Evolutionary conservation across 2,329 filamentous ascomycete genomes (phyloP).

Genomic region (Lasiodiplodia citricola): DNA sequence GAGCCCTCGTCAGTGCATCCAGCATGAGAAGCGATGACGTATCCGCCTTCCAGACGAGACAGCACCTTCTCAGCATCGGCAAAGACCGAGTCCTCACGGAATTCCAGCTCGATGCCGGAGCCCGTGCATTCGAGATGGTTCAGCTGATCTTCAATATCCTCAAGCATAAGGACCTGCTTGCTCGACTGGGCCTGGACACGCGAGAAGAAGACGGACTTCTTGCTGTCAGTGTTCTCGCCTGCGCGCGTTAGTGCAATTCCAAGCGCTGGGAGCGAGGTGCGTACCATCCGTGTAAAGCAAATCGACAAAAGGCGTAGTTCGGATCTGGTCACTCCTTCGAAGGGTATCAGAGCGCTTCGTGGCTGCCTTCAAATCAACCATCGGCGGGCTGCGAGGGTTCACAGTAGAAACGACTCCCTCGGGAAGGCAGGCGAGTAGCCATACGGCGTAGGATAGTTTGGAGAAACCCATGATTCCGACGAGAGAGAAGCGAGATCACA

Average conservation of each 20-base stretch:
- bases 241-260: conserved; percentile 27
- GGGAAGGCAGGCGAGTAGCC: conserved; percentile 13
- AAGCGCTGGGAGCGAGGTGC: not conserved
- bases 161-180: conserved; percentile 40
- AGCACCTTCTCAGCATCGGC: conserved; percentile 37
- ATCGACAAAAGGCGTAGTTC: conserved; percentile 36
- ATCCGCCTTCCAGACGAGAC: conserved; percentile 32
- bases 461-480: not conserved
- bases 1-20: conserved; percentile 45
- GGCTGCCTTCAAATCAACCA: conserved; percentile 41
- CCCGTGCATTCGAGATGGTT: conserved; percentile 37
- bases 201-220: conserved; percentile 40
- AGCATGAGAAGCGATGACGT: conserved; percentile 45
- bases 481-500: not conserved
- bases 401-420: conserved; percentile 28
- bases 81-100: conserved; percentile 35
- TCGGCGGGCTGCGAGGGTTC: conserved; percentile 13
- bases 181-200: conserved; percentile 40
- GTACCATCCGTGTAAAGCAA: conserved; percentile 43
- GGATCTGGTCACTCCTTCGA: conserved; percentile 36
- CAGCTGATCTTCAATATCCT: conserved; percentile 45
- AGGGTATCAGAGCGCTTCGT: conserved; percentile 37
- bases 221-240: conserved; percentile 35
- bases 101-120: conserved; percentile 37
- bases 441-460: conserved; percentile 4